phyloP scores from a whole-genome alignment of 2,329 filamentous ascomycete species.

The Huntiella abstrusa region DNA sequence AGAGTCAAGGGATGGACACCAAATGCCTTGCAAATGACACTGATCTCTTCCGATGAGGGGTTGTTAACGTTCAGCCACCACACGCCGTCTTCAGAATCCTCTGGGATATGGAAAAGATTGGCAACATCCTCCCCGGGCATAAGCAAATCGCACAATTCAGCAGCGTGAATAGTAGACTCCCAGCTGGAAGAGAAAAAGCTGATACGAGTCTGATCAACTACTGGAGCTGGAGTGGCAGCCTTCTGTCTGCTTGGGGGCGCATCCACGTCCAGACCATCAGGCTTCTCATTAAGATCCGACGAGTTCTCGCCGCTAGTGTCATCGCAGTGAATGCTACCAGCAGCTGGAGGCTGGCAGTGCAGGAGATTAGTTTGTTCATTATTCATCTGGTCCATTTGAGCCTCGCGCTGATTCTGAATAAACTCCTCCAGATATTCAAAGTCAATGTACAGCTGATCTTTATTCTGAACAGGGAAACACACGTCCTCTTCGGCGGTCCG shows the following conservation, averaged over 20 bases:
- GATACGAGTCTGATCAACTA: slow-evolving; percentile 54
- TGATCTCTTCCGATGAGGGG: slow-evolving; percentile 74
- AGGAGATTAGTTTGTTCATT: slow-evolving; percentile 11
- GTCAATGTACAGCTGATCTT: slow-evolving; percentile 68
- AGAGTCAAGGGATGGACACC: slow-evolving; percentile 88
- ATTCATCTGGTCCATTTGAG: slow-evolving; percentile 14
- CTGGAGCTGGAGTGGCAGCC: background rate
- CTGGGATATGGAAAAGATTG: slow-evolving; percentile 58
- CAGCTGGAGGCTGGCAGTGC: background rate
- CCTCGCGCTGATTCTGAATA: slow-evolving; percentile 41
- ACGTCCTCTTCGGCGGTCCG: slow-evolving; percentile 72
- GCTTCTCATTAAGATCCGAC: slow-evolving; percentile 25
- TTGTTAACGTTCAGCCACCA: slow-evolving; percentile 97
- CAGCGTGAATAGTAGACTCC: slow-evolving; percentile 81
- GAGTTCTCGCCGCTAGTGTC: slow-evolving; percentile 17
- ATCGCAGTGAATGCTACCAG: slow-evolving; percentile 14
- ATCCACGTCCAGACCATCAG: slow-evolving; percentile 2
- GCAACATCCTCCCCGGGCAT: slow-evolving; percentile 79
- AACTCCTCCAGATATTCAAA: slow-evolving; percentile 92
- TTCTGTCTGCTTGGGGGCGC: background rate
- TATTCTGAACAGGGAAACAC: slow-evolving; percentile 61
- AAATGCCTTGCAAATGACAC: slow-evolving; percentile 80
- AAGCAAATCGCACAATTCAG: slow-evolving; percentile 71
- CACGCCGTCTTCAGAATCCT: slow-evolving; percentile 53
- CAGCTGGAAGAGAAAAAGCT: slow-evolving; percentile 94